These are phyloP conservation scores for Tetraselmis chui DNA, from an alignment of 139 green algal genomes.

Conservation along the genomic window DNA sequence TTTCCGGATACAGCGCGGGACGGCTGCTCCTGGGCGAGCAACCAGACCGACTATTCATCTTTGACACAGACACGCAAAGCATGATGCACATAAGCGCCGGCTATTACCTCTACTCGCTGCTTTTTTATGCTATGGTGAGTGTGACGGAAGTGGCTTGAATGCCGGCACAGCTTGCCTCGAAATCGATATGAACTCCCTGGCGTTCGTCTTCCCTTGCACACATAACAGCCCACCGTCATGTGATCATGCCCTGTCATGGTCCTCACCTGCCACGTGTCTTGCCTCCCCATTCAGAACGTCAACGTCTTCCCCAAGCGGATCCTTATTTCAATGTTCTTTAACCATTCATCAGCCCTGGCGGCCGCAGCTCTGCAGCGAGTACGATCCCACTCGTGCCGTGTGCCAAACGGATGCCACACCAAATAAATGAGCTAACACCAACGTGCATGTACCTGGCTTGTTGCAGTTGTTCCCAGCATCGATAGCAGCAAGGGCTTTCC, in stretches of 20 bases:
- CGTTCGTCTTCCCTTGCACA: no score
- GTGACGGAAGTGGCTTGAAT: no score
- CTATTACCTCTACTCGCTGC: not conserved
- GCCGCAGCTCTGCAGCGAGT: not conserved
- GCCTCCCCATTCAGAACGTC: not conserved
- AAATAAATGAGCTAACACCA: no score
- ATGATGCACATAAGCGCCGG: not conserved
- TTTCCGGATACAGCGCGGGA: not conserved
- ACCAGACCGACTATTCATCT: not conserved
- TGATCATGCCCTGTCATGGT: not conserved
- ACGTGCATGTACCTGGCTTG: not conserved
- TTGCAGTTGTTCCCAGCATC: not conserved
- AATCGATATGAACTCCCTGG: no score
- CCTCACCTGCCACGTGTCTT: not conserved
- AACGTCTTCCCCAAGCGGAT: not conserved
- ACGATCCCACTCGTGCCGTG: no score
- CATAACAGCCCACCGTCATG: not conserved
- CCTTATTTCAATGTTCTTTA: not conserved
- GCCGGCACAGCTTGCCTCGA: no score
- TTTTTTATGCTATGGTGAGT: not conserved
- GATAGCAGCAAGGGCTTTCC: not conserved
- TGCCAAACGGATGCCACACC: no score
- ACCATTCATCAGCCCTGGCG: not conserved
- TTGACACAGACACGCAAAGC: not conserved
- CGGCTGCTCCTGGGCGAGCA: not conserved